Conservation (phyloP, 192 early-diverging fungal genomes). For the Backusella tarrabulga region DNA sequence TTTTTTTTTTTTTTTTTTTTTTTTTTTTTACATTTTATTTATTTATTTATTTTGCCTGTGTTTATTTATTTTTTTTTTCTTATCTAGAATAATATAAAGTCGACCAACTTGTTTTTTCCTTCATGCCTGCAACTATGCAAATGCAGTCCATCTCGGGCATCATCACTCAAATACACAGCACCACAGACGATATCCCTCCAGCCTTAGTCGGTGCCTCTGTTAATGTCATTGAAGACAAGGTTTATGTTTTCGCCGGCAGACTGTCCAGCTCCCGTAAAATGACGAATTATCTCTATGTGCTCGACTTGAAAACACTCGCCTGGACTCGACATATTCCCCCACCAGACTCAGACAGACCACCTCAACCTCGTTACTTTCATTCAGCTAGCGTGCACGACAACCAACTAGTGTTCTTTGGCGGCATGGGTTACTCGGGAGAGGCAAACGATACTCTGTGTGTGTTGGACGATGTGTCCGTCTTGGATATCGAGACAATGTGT, state of each 20-base stretch:
- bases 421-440: conserved; percentile 68
- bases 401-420: conserved; percentile 71
- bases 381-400: conserved; percentile 72
- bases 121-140: conserved; percentile 20
- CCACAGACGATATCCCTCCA: conserved; percentile 71
- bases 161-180: conserved; percentile 43
- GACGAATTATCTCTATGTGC: conserved; percentile 70
- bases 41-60: neutral
- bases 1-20: neutral
- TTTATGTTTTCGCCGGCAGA: conserved; percentile 75
- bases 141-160: conserved; percentile 56
- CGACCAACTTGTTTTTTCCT: neutral
- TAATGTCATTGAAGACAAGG: conserved; percentile 59
- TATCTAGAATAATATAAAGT: neutral
- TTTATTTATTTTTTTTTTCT: neutral
- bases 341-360: conserved; percentile 40
- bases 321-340: conserved; percentile 54
- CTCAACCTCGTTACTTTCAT: conserved; percentile 71
- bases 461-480: conserved; percentile 67
- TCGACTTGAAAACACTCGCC: conserved; percentile 59
- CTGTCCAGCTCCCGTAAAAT: conserved; percentile 66
- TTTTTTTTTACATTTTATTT: neutral
- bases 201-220: conserved; percentile 74
- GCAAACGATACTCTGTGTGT: conserved; percentile 58
- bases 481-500: conserved; percentile 64